phyloP scores from a whole-genome alignment of 257 asterid genomes.

The Solanum peruvianum region DNA sequence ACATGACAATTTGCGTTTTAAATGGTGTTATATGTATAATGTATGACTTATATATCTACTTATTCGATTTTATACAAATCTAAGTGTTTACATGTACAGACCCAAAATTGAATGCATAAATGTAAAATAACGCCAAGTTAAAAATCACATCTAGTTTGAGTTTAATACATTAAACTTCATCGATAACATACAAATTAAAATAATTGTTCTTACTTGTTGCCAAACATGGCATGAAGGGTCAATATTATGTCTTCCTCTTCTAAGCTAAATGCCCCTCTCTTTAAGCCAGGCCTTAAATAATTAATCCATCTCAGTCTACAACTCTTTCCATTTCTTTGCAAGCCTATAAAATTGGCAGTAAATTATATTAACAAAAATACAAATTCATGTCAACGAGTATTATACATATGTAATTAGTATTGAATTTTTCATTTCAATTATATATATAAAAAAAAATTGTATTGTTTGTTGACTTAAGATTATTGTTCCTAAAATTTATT shows the following conservation, averaged over 20 bases:
- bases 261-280: constrained; percentile 46
- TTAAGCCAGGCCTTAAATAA: constrained; percentile 73
- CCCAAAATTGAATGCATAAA: accelerated
- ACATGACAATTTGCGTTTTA: too few species aligned
- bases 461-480: neutral
- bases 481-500: neutral
- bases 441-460: neutral
- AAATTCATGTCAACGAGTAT: neutral
- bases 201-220: constrained; percentile 68
- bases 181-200: neutral
- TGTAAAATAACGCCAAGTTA: too few species aligned
- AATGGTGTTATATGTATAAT: too few species aligned
- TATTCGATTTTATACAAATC: too few species aligned
- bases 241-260: constrained; percentile 54
- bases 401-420: neutral
- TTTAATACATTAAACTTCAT: neutral
- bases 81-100: too few species aligned
- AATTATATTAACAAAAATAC: neutral
- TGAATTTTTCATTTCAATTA: neutral
- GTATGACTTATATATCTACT: too few species aligned
- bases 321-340: constrained; percentile 86
- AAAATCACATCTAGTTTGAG: too few species aligned
- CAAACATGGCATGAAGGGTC: constrained; percentile 59
- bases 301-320: constrained; percentile 88
- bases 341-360: constrained; percentile 26